Percentiles rank a stretch among this genome's conserved stretches.
These are phyloP conservation scores for Pichia membranifaciens DNA, from an alignment of 805 yeast species.

Conservation along the genomic window DNA sequence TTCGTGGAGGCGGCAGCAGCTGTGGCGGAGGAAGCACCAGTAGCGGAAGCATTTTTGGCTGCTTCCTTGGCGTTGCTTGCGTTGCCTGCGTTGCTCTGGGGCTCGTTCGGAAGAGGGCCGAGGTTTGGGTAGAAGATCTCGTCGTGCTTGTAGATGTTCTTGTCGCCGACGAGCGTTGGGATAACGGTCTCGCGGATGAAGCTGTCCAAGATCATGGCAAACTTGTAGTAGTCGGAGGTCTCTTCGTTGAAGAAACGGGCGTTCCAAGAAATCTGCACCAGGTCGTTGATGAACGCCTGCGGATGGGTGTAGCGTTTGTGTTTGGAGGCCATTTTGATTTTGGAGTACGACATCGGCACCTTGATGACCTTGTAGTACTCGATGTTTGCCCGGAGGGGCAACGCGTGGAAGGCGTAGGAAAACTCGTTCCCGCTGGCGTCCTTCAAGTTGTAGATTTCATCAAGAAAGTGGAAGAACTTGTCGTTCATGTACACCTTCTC, in stretches of 20 bases:
- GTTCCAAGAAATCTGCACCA: slow-evolving; percentile 85
- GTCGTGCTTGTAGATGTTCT: slow-evolving; percentile 31
- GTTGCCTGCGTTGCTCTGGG: background rate
- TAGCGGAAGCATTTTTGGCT: too few species aligned
- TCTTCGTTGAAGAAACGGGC: slow-evolving; percentile 79
- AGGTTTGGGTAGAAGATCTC: slow-evolving; percentile 52
- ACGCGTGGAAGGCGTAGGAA: slow-evolving; percentile 48
- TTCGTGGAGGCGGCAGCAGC: background rate
- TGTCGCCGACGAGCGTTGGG: slow-evolving; percentile 41
- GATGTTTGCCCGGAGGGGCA: slow-evolving; percentile 67
- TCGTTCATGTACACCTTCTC: slow-evolving; percentile 20
- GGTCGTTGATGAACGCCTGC: slow-evolving; percentile 66
- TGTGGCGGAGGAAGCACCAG: background rate
- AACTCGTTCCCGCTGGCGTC: slow-evolving; percentile 27
- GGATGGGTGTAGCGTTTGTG: slow-evolving; percentile 50
- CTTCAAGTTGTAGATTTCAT: slow-evolving; percentile 21
- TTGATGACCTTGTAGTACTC: slow-evolving; percentile 77
- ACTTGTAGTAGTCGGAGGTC: slow-evolving; percentile 58
- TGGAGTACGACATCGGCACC: slow-evolving; percentile 76
- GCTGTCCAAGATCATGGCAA: slow-evolving; percentile 56
- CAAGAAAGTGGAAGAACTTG: slow-evolving; percentile 16
- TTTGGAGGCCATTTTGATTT: slow-evolving; percentile 56
- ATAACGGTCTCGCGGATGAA: slow-evolving; percentile 42
- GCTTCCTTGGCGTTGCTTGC: background rate
- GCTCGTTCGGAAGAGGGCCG: slow-evolving; percentile 58